phyloP scores from a whole-genome alignment of 192 early-diverging fungal genomes.

The Coemansia sp. region DNA sequence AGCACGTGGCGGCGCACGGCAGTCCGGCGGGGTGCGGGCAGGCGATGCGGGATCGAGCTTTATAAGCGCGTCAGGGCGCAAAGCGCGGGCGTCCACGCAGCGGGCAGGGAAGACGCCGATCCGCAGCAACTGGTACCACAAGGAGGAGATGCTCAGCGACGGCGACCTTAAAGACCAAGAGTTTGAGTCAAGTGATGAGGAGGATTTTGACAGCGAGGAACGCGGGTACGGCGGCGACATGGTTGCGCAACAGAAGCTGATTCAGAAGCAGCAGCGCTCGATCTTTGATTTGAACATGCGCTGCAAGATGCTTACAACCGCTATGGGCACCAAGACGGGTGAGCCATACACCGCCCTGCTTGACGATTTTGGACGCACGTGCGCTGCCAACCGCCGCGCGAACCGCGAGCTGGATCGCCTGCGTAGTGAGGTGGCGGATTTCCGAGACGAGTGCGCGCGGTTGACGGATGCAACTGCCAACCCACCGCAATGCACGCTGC shows the following conservation, averaged over 20 bases:
- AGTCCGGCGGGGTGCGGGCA: constrained; percentile 1
- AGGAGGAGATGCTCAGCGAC: constrained; percentile 46
- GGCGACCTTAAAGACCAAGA: constrained; percentile 46
- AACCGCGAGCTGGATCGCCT: constrained; percentile 37
- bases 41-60: constrained; percentile 36
- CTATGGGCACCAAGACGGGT: constrained; percentile 25
- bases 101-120: constrained; percentile 29
- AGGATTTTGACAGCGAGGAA: constrained; percentile 44
- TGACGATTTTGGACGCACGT: constrained; percentile 30
- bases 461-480: constrained; percentile 14
- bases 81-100: constrained; percentile 21
- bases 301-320: constrained; percentile 29
- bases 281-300: constrained; percentile 48
- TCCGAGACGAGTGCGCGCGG: constrained; percentile 14
- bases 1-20: constrained; percentile 8
- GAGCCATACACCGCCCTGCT: constrained; percentile 33
- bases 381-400: constrained; percentile 46
- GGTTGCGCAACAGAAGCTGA: constrained; percentile 51
- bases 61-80: constrained; percentile 28
- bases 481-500: constrained; percentile 22
- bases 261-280: constrained; percentile 51
- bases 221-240: constrained; percentile 36
- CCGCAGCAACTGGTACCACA: constrained; percentile 47
- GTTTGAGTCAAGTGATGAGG: constrained; percentile 51
- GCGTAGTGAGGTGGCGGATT: constrained; percentile 10